These are phyloP conservation scores for Ramalina intermedia DNA, from an alignment of 495 filamentous ascomycete genomes.

Conservation along the genomic window DNA sequence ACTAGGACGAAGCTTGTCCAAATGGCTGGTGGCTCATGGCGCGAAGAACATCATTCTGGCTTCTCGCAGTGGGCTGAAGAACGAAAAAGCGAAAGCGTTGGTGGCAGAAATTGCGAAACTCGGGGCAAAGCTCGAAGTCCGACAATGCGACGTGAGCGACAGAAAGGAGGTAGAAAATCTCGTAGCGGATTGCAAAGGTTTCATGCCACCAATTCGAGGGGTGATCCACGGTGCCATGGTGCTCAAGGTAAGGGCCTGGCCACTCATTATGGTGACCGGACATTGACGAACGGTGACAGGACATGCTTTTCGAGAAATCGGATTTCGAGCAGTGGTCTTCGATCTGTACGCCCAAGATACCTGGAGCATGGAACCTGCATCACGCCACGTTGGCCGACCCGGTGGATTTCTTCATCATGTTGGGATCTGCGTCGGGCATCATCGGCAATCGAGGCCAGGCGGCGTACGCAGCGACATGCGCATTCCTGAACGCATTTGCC, in stretches of 20 bases:
- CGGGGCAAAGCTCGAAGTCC: conserved; percentile 12
- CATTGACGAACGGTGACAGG: background rate
- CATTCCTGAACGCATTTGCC: conserved; percentile 18
- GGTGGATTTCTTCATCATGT: conserved; percentile 25
- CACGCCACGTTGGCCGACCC: background rate
- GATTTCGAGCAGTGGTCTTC: conserved; percentile 18
- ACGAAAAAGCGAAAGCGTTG: conserved; percentile 6
- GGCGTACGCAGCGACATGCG: conserved; percentile 19
- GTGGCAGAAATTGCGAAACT: conserved; percentile 7
- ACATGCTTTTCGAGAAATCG: conserved; percentile 19
- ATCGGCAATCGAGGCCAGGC: conserved; percentile 14
- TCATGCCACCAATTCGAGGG: conserved; percentile 22
- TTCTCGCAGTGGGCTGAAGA: conserved; percentile 16
- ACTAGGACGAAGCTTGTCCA: conserved; percentile 15
- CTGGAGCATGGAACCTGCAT: conserved; percentile 11
- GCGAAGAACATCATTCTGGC: conserved; percentile 21
- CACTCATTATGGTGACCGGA: background rate
- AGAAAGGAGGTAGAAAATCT: conserved; percentile 14
- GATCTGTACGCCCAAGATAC: conserved; percentile 13
- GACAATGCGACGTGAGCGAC: conserved; percentile 22
- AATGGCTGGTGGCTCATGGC: conserved; percentile 19
- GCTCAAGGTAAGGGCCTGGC: conserved; percentile 12
- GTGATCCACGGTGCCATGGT: conserved; percentile 28
- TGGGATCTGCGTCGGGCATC: conserved; percentile 18
- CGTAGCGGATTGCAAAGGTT: background rate